These are phyloP conservation scores for Stephania japonica DNA, from an alignment of 164 flowering plant species.

Conservation along the genomic window DNA sequence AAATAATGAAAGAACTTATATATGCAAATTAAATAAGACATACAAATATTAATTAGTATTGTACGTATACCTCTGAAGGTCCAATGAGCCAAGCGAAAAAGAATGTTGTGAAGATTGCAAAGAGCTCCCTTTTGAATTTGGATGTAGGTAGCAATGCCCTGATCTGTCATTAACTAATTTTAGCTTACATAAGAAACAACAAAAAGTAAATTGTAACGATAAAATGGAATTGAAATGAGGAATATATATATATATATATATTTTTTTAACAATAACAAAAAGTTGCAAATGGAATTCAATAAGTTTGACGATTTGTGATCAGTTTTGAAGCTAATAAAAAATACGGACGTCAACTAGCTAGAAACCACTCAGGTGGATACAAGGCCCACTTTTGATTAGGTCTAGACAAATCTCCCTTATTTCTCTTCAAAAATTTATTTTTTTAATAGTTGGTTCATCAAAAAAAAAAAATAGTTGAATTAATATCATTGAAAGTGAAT, in stretches of 20 bases:
- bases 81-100: conserved; percentile 85
- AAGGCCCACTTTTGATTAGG: too few relatives aligned
- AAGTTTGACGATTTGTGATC: too few relatives aligned
- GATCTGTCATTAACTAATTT: conserved; percentile 35
- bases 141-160: conserved; percentile 44
- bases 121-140: conserved; percentile 54
- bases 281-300: too few relatives aligned
- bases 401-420: too few relatives aligned
- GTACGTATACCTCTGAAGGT: conserved; percentile 77
- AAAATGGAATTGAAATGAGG: background rate
- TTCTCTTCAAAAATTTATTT: too few relatives aligned
- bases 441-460: too few relatives aligned
- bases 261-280: too few relatives aligned
- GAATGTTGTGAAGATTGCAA: conserved; percentile 61
- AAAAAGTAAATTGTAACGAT: background rate
- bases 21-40: background rate
- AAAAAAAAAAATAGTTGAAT: too few relatives aligned
- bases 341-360: too few relatives aligned
- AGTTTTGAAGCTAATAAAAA: too few relatives aligned
- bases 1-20: background rate
- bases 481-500: too few relatives aligned
- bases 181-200: background rate
- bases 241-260: background rate
- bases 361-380: too few relatives aligned
- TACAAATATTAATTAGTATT: background rate